Base-by-base conservation (phyloP, 176 grass and related monocot species). In the Rhipidocladum racemiflorum region DNA sequence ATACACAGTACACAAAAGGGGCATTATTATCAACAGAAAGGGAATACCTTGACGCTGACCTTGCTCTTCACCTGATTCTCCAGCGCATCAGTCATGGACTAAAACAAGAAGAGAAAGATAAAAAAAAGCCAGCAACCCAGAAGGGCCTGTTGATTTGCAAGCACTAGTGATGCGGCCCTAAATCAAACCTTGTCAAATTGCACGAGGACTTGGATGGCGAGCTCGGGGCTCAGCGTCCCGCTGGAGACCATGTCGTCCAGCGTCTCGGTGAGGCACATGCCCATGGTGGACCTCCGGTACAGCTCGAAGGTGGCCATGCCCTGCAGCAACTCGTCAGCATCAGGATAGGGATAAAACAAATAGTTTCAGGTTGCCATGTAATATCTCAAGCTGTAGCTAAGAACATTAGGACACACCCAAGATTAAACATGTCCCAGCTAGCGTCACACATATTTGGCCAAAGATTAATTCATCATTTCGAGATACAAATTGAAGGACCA, bases 141-240 rank as follows among this genome's bases (percentile, higher is more conserved):
- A 17, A 38, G 4, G n/a, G 32, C 45, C 25, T n/a, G n/a, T n/a
- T n/a, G n/a, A n/a, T n/a, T n/a, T n/a, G n/a, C n/a, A n/a, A n/a
- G n/a, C n/a, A n/a, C 6, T 28, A 82, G 16, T 24, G 20, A 38
- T 51, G 40, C 70, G 61, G 46, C 7, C 4, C 30, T 53, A 49
- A 72, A n/a, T 54, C 50, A 64, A 44, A 97, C 95, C 95, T 94
- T 88, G 84, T 97, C 95, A 46, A 97, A 97, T 71, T 93, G 92
- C 74, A 94, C 78, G 13, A 94, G 90, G 62, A n/a, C n/a, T n/a
- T n/a, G n/a, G n/a, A n/a, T n/a, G n/a, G n/a, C n/a, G n/a, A n/a
- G n/a, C n/a, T n/a, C 94, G 92, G 68, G 95, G 65, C 55, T 84
- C 57, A 97, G 61, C 0, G 69, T 81, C 9, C 88, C 92, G 78